Evolutionary conservation across 306 rosid genomes (phyloP).

Genomic region (Sphenostylis stenocarpa): DNA sequence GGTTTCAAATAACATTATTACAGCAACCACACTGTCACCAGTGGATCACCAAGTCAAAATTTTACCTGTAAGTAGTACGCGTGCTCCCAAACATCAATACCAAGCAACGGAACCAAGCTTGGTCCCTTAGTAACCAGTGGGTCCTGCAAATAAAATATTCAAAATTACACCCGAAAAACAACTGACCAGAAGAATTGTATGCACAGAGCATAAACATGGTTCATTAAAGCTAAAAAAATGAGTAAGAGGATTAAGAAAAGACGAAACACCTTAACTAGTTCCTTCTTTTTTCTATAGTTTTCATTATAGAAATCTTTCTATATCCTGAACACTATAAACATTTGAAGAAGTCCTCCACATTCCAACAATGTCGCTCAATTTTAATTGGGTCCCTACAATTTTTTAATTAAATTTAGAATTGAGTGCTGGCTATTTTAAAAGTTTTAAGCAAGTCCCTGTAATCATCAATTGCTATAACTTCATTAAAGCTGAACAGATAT

Average conservation of each 20-base stretch:
- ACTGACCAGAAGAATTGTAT: background rate
- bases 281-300: background rate
- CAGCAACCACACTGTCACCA: slow-evolving; percentile 5
- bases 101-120: slow-evolving; percentile 84
- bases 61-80: slow-evolving; percentile 96
- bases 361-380: background rate
- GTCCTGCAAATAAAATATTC: slow-evolving; percentile 62
- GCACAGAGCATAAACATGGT: background rate
- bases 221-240: slow-evolving; percentile 7
- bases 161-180: slow-evolving; percentile 29
- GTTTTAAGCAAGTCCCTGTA: background rate
- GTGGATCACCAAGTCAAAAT: slow-evolving; percentile 21
- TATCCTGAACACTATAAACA: slow-evolving; percentile 8
- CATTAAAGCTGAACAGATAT: slow-evolving; percentile 11
- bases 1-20: slow-evolving; percentile 9
- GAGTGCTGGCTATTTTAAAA: background rate
- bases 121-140: slow-evolving; percentile 90
- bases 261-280: background rate
- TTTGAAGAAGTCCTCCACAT: slow-evolving; percentile 8
- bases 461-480: background rate
- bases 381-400: background rate
- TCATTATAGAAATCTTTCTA: background rate
- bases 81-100: slow-evolving; percentile 99
- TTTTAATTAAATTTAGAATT: background rate
- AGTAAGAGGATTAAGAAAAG: background rate